Evolutionary conservation across 2,329 filamentous ascomycete species (phyloP).

Genomic region (Macrophomina pseudophaseolina): DNA sequence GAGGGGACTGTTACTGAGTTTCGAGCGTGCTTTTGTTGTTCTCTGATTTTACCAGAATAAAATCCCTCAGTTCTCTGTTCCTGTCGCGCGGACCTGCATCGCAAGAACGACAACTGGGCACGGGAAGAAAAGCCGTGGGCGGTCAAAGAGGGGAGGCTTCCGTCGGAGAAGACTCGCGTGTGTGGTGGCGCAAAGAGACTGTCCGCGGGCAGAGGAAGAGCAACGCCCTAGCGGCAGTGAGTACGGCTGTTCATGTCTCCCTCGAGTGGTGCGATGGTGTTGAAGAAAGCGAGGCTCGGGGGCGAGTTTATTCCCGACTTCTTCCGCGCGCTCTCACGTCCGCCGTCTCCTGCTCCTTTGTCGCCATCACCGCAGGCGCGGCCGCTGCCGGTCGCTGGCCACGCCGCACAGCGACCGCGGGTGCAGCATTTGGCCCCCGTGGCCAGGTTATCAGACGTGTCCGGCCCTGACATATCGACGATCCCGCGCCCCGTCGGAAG

Average conservation of each 20-base stretch:
- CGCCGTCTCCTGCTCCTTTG: constrained; percentile 11
- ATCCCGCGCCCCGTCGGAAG: background rate
- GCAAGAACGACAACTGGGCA: too few species aligned
- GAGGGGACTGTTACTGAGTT: too few species aligned
- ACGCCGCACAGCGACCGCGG: background rate
- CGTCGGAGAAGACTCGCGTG: too few species aligned
- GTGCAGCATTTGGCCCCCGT: background rate
- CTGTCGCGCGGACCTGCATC: too few species aligned
- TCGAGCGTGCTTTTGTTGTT: too few species aligned
- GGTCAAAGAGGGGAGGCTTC: background rate
- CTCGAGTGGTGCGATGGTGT: constrained; percentile 9
- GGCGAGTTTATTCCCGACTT: background rate
- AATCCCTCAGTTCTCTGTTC: too few species aligned
- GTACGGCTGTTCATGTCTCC: background rate
- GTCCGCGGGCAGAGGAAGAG: background rate
- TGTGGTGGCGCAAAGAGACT: too few species aligned
- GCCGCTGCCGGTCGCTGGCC: background rate
- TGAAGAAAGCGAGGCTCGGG: background rate
- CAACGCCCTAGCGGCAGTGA: background rate
- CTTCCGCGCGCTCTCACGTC: background rate
- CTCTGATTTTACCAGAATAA: too few species aligned
- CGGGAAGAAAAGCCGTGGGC: background rate
- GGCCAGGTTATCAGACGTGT: constrained; percentile 4
- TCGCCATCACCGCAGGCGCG: background rate
- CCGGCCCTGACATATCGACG: background rate